Conservation (phyloP, 768 basidiomycete genomes). For the Myochromella boudieri region DNA sequence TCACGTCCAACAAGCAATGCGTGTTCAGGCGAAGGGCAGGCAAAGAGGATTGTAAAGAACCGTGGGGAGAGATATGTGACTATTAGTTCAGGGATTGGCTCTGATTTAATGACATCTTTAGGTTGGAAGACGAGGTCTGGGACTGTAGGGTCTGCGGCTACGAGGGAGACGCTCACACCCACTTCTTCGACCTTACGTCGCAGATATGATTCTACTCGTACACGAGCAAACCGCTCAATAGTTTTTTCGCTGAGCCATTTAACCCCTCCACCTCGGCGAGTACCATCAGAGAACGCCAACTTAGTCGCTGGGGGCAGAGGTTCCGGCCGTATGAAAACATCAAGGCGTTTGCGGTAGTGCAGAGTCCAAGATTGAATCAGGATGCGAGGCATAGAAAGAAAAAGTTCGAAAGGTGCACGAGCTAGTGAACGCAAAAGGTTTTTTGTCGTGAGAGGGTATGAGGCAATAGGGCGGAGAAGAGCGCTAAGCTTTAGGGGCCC, state of each 20-base stretch:
- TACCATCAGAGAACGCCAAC: conserved; percentile 24
- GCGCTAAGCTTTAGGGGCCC: conserved; percentile 56
- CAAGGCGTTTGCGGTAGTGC: conserved; percentile 58
- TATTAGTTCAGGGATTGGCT: conserved; percentile 18
- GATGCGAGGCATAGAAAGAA: conserved; percentile 60
- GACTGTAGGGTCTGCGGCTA: conserved; percentile 33
- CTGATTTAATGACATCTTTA: neutral
- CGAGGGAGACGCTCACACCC: conserved; percentile 35
- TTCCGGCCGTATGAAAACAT: conserved; percentile 61
- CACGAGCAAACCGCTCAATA: conserved; percentile 33
- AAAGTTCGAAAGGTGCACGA: conserved; percentile 49
- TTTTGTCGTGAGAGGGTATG: conserved; percentile 38
- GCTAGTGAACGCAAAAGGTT: conserved; percentile 38
- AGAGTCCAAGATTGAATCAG: conserved; percentile 58
- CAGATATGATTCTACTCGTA: conserved; percentile 34
- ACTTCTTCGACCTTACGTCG: conserved; percentile 30
- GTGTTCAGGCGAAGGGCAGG: conserved; percentile 37
- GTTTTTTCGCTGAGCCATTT: conserved; percentile 31
- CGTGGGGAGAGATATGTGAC: conserved; percentile 45
- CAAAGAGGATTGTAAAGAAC: conserved; percentile 47
- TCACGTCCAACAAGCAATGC: conserved; percentile 39
- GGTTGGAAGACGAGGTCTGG: conserved; percentile 23
- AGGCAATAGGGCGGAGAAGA: conserved; percentile 34
- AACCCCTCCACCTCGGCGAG: conserved; percentile 28
- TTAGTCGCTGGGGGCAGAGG: conserved; percentile 35